phyloP scores from a whole-genome alignment of 768 basidiomycete species.

The Mycena rosella region DNA sequence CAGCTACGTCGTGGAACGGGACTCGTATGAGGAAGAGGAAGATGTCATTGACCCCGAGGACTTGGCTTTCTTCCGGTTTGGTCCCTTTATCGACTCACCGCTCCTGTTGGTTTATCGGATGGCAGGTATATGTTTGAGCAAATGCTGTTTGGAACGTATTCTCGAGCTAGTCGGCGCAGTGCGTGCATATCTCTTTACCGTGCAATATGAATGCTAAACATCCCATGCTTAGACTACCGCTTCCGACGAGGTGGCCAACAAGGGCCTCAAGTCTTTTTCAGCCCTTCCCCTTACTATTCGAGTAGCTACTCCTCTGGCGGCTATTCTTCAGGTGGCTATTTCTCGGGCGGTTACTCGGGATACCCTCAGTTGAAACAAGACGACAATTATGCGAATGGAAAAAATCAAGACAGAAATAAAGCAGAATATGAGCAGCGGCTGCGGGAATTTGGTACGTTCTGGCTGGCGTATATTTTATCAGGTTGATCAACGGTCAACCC shows the following conservation, averaged over 20 bases:
- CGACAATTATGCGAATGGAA: constrained; percentile 32
- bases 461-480: neutral
- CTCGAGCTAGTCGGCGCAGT: constrained; percentile 46
- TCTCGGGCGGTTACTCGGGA: constrained; percentile 38
- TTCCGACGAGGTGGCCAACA: constrained; percentile 40
- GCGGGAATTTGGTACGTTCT: constrained; percentile 48
- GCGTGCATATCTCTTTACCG: constrained; percentile 24
- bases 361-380: constrained; percentile 32
- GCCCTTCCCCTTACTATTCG: constrained; percentile 1
- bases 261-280: constrained; percentile 9
- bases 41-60: constrained; percentile 48
- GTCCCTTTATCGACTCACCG: neutral
- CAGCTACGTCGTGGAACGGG: constrained; percentile 19
- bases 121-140: constrained; percentile 52
- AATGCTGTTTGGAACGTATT: constrained; percentile 45
- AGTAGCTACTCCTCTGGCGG: neutral
- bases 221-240: constrained; percentile 44
- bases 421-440: constrained; percentile 49
- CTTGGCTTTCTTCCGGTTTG: constrained; percentile 48
- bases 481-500: neutral
- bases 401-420: constrained; percentile 44
- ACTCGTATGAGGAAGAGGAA: constrained; percentile 34
- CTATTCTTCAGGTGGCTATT: constrained; percentile 34
- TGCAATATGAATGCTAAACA: constrained; percentile 1
- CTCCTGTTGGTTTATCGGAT: neutral